A percentile compares a stretch with the other conserved stretches of the same genome.
Evolutionary conservation across 805 yeast species (phyloP).

Genomic region (Wickerhamiella occidentalis): DNA sequence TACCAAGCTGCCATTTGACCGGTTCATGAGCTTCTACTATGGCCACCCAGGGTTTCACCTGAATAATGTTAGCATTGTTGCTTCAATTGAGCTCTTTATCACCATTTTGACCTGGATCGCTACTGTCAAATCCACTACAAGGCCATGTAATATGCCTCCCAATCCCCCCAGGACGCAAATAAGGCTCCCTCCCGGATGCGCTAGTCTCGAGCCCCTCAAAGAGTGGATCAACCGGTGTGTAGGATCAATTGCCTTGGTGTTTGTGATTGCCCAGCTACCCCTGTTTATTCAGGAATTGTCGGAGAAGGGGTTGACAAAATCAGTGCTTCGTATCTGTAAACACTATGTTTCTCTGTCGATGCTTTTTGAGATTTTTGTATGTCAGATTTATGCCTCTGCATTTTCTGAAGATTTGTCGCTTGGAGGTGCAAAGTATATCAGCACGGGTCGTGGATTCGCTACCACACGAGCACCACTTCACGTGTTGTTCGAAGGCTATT

Average conservation of each 20-base stretch:
- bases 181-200: slow-evolving; percentile 50
- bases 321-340: slow-evolving; percentile 47
- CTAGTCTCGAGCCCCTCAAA: slow-evolving; percentile 55
- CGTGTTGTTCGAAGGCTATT: slow-evolving; percentile 54
- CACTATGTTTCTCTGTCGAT: slow-evolving; percentile 66
- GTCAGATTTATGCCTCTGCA: slow-evolving; percentile 63
- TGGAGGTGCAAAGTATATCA: slow-evolving; percentile 74
- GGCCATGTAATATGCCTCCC: slow-evolving; percentile 49
- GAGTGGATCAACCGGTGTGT: slow-evolving; percentile 67
- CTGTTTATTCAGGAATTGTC: slow-evolving; percentile 63
- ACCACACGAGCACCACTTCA: slow-evolving; percentile 58
- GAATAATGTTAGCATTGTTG: slow-evolving; percentile 60
- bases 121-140: slow-evolving; percentile 48
- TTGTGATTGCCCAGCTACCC: slow-evolving; percentile 63
- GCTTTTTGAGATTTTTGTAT: slow-evolving; percentile 66
- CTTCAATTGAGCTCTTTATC: slow-evolving; percentile 54
- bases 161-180: slow-evolving; percentile 24
- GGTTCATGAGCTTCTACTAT: slow-evolving; percentile 68
- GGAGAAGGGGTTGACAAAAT: slow-evolving; percentile 65
- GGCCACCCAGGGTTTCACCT: slow-evolving; percentile 83
- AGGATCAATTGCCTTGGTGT: slow-evolving; percentile 60
- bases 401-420: slow-evolving; percentile 53
- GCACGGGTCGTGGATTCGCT: slow-evolving; percentile 76
- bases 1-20: slow-evolving; percentile 61
- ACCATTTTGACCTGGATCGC: slow-evolving; percentile 49